phyloP scores from a whole-genome alignment of 1,139 yeast species.

The Meyerozyma smithsonii region DNA sequence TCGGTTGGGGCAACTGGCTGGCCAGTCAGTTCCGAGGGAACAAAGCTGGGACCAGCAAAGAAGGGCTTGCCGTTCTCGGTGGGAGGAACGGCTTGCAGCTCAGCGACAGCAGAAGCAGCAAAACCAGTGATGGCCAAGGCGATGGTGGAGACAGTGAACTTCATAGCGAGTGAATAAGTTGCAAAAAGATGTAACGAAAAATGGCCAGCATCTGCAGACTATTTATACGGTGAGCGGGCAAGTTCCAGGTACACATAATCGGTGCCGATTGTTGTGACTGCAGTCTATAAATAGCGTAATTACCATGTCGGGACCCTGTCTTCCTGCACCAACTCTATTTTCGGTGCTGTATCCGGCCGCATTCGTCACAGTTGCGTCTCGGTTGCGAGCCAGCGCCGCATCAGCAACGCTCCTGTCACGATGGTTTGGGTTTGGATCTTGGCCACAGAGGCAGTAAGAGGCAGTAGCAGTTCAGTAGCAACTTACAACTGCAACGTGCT shows the following conservation, averaged over 20 bases:
- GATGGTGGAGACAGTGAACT: not conserved
- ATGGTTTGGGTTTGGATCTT: no score
- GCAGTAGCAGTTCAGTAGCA: no score
- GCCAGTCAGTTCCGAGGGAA: not conserved
- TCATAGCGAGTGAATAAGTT: conserved; percentile 1
- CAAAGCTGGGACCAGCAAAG: conserved; percentile 2
- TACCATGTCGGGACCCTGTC: not conserved
- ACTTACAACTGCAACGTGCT: no score
- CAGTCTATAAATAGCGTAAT: not conserved
- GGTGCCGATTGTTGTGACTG: not conserved
- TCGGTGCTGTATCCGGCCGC: not conserved
- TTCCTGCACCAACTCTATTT: not conserved
- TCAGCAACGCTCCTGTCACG: no score
- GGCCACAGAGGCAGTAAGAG: no score
- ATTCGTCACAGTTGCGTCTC: no score
- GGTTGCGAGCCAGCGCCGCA: no score
- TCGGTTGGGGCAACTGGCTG: conserved; percentile 1
- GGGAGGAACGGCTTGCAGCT: not conserved
- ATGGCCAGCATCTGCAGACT: not conserved
- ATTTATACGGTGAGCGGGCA: not conserved
- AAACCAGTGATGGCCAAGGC: not conserved
- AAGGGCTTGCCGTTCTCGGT: not conserved
- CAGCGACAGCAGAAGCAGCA: not conserved
- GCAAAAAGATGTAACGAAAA: not conserved
- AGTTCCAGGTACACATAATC: no score